These are phyloP conservation scores for Volvox africanus DNA, from an alignment of 139 green algal species.

Conservation along the genomic window DNA sequence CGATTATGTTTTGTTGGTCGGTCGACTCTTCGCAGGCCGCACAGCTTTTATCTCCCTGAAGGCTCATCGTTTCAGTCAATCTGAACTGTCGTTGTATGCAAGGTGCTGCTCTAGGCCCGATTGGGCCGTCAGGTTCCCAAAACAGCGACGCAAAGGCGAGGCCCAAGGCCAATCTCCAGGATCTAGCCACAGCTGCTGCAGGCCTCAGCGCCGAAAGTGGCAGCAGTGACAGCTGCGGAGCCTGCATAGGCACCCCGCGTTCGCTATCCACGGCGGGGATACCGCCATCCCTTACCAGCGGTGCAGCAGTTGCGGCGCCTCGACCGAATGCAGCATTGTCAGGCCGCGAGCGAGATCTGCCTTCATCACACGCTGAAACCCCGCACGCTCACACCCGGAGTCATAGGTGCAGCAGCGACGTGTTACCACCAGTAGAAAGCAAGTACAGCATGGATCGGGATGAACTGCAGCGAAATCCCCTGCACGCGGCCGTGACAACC, in stretches of 20 bases:
- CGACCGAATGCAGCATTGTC: neutral
- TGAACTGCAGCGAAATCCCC: neutral
- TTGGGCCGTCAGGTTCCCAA: neutral
- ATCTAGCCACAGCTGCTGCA: neutral
- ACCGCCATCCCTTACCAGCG: neutral
- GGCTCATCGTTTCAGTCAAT: neutral
- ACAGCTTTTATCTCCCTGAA: too few relatives aligned
- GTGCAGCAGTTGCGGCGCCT: neutral
- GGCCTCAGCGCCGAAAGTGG: neutral
- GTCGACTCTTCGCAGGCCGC: too few relatives aligned
- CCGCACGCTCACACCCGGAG: neutral
- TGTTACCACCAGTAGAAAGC: neutral
- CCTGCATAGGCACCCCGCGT: neutral
- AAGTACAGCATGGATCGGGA: neutral
- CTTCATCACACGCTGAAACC: neutral
- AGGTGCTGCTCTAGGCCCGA: neutral
- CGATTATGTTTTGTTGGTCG: too few relatives aligned
- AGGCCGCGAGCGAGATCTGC: neutral
- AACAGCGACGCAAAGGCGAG: neutral
- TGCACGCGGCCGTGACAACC: neutral
- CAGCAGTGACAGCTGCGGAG: constrained; percentile 8
- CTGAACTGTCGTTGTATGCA: neutral
- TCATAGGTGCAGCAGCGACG: neutral
- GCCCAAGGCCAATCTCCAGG: neutral
- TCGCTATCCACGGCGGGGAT: neutral